Percentiles rank a stretch among this genome's conserved stretches.
phyloP scores from a whole-genome alignment of 441 rosid species.

The Flueggea neowawraea region DNA sequence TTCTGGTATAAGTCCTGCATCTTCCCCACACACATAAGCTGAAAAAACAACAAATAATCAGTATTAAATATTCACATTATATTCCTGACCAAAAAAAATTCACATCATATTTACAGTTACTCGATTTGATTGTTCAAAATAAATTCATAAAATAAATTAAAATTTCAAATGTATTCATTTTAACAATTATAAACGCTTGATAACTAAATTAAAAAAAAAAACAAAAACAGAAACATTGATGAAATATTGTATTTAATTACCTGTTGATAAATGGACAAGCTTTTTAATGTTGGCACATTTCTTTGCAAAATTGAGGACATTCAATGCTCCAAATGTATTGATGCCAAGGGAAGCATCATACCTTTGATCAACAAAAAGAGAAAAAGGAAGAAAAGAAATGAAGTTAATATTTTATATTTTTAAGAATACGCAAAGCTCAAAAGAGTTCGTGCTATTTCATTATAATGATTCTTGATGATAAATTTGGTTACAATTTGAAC shows the following conservation, averaged over 20 bases:
- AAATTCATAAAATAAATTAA: no score
- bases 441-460: no score
- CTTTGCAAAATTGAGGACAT: slow-evolving; percentile 40
- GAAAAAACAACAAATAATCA: not conserved
- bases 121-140: no score
- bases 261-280: slow-evolving; percentile 49
- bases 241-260: slow-evolving; percentile 15
- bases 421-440: no score
- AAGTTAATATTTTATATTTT: not conserved
- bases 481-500: not conserved
- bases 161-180: no score
- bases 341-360: slow-evolving; percentile 29
- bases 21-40: slow-evolving; percentile 9
- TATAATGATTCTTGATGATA: not conserved
- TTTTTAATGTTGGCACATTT: slow-evolving; percentile 26
- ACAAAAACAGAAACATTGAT: not conserved
- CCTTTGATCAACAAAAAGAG: not conserved
- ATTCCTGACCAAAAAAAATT: no score
- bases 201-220: not conserved
- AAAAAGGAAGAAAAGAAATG: not conserved
- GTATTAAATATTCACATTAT: not conserved
- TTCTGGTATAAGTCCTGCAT: slow-evolving; percentile 28
- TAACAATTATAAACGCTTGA: no score
- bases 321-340: slow-evolving; percentile 36
- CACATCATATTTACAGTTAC: no score